Evolutionary conservation across 768 basidiomycete genomes (phyloP), one percentile per base, ranked within the genome.

Genomic region (Amanita inopinata): DNA sequence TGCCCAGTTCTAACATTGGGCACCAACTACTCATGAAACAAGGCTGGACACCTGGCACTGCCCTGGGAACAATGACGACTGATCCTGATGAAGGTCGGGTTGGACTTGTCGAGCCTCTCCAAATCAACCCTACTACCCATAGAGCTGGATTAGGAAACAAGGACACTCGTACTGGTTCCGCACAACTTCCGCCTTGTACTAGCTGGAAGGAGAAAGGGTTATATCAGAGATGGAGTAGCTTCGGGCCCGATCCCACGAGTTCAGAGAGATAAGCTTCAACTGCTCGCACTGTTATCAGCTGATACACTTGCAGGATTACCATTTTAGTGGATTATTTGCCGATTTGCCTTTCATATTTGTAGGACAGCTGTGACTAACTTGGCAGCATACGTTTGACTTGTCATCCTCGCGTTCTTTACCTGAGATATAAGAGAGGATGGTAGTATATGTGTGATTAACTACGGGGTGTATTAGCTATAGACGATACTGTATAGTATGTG

Each of bases 1-100:
- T 87, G 15, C 55, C 74, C 2, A 53, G 67, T 2, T 63, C 66
- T 12, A 88, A 85, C 51, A 62, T 87, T 40, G 87, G 85, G 0
- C 76, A 83, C 51, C 69, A 65, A 27, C 62, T 89, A 22, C 64
- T 88, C 0, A 62, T 78, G 56, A 81, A 78, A 55, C 83, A 83
- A 57, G 85, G 85, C 1, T 89, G 86, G 87, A 62, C 66, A 12
- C 84, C 82, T 6, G 86, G 84, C 1, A 66, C 68, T 17, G 63
- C 70, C 2, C 66, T 83, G 12, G 77, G 77, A 2, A 47, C 53
- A 10, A 40, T 56, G 5, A 47, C 50, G 22, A 43, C 42, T 12
- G 55, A 53, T 12, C 18, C 48, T 8, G 56, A 57, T 8, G 66
- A 65, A 22, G 65, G 57, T 23, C 56, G 61, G 25, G 58, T 52